Base-by-base conservation (phyloP, 164 flowering plant genomes). In the Stephania japonica region DNA sequence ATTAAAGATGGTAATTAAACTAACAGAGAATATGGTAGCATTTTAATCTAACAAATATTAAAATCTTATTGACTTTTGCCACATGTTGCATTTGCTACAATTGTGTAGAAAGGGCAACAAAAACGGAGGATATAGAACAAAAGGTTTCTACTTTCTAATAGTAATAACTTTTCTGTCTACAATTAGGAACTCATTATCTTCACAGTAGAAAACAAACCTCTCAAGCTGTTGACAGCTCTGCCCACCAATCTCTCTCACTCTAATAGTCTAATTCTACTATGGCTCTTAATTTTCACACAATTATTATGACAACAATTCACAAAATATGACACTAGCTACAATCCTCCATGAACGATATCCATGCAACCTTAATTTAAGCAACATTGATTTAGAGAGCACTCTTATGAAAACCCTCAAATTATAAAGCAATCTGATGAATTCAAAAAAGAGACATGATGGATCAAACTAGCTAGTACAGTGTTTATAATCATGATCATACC, bases 151-250 rank as follows among this genome's bases (percentile, higher is more conserved):
- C 3, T 56, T 6, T 19, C 14, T 50, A 13, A 50, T 50, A 8
- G 16, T 47, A 9, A 9, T 19, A 56, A 56, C 62, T 56, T 56
- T 56, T 56, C n/a, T 56, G 4, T 56, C 62, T n/a, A 56, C 62
- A 56, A 56, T 56, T 18, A 56, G 62, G 18, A 56, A 16, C 62
- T 56, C n/a, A 16, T 56, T 13, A 26, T 25, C 24, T 61, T 25
- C 42, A 6, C n/a, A 61, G 74, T 10, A 42, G 59, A 76, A 73
- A 49, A 66, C 67, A 68, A 76, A 41, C n/a, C 26, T 38, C 53
- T n/a, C 67, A 41, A 76, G 78, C 67, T 65, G 76, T 61, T 62
- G 25, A 43, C 71, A 50, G 67, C 75, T 75, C 75, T 71, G 38
- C 27, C 72, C 38, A 62, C 67, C 65, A 42, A 59, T 59, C 64